phyloP scores from a whole-genome alignment of 257 asterid species.

The Penstemon davidsonii region DNA sequence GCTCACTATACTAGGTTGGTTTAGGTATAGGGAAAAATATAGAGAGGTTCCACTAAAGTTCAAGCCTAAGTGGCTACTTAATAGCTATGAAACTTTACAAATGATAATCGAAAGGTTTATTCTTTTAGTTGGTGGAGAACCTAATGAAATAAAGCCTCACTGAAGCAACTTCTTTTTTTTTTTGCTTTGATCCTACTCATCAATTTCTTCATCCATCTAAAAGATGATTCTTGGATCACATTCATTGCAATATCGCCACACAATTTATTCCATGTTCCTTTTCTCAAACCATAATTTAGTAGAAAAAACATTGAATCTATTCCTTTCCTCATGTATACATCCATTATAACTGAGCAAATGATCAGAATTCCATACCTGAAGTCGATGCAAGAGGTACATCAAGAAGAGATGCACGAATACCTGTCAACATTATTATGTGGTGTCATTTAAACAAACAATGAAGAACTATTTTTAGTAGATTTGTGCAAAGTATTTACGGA shows the following conservation, averaged over 20 bases:
- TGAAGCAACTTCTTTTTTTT: neutral
- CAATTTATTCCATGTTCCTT: slow-evolving; percentile 7
- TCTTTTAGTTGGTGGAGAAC: neutral
- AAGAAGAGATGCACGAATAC: slow-evolving; percentile 98
- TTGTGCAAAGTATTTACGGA: neutral
- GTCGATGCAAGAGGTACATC: slow-evolving; percentile 98
- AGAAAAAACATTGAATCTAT: neutral
- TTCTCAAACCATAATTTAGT: slow-evolving; percentile 3
- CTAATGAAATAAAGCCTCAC: neutral
- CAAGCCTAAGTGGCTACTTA: neutral
- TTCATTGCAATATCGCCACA: neutral
- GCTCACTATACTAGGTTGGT: neutral
- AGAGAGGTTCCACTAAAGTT: neutral
- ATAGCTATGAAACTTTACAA: neutral
- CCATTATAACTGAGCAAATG: slow-evolving; percentile 25
- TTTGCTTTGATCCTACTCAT: slow-evolving; percentile 11
- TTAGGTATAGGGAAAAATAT: neutral
- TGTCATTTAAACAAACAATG: slow-evolving; percentile 23
- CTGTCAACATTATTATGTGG: slow-evolving; percentile 48
- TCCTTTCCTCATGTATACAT: neutral
- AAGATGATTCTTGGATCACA: neutral
- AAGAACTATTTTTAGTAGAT: slow-evolving; percentile 15
- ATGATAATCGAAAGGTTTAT: neutral
- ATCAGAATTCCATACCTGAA: slow-evolving; percentile 66
- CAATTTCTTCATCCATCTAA: neutral